Percentiles rank a stretch among this genome's conserved stretches.
These are phyloP conservation scores for Tympanopsis confertula DNA, from an alignment of 2,329 filamentous ascomycete genomes.

Conservation along the genomic window DNA sequence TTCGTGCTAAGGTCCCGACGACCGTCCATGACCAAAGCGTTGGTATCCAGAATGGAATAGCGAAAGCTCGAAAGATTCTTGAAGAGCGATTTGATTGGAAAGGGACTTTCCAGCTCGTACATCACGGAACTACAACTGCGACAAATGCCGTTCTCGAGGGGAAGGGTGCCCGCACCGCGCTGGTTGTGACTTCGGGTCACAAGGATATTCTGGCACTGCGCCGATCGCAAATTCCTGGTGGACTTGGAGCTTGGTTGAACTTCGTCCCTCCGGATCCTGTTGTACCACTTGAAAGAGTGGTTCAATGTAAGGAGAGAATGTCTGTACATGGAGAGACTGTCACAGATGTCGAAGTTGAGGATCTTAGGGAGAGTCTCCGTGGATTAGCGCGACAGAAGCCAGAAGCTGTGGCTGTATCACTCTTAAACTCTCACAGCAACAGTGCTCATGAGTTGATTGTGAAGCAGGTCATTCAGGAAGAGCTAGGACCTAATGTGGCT, in stretches of 20 bases:
- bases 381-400: constrained; percentile 24
- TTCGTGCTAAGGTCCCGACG: constrained; percentile 31
- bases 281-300: constrained; percentile 32
- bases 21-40: constrained; percentile 31
- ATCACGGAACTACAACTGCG: constrained; percentile 32
- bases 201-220: constrained; percentile 33
- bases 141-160: constrained; percentile 36
- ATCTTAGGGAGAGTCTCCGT: constrained; percentile 22
- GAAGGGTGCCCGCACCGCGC: constrained; percentile 31
- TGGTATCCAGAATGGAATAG: constrained; percentile 30
- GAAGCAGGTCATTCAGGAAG: constrained; percentile 23
- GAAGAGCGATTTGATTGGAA: constrained; percentile 24
- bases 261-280: constrained; percentile 32
- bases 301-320: constrained; percentile 30
- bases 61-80: constrained; percentile 24
- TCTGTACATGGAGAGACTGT: constrained; percentile 27
- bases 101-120: constrained; percentile 32
- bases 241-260: constrained; percentile 34
- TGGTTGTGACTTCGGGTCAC: constrained; percentile 34
- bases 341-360: constrained; percentile 21
- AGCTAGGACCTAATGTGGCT: constrained; percentile 26
- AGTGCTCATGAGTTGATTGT: constrained; percentile 26
- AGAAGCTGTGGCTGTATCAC: constrained; percentile 30
- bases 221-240: constrained; percentile 36
- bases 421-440: constrained; percentile 34